Evolutionary conservation across 2,329 filamentous ascomycete genomes (phyloP), one percentile per base, ranked within the genome.

Genomic region (Fusarium citri): DNA sequence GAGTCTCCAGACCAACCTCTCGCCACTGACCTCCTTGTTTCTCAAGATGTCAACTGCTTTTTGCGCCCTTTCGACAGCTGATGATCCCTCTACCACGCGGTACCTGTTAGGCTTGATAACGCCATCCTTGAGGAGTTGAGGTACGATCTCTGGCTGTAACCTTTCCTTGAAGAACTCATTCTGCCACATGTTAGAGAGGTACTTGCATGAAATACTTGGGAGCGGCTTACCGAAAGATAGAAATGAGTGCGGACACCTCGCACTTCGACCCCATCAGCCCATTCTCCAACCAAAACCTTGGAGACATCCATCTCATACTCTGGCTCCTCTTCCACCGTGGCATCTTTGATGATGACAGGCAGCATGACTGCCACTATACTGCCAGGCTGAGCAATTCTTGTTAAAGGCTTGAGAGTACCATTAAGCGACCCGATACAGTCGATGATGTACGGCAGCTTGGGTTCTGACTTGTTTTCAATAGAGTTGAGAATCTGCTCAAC

Each of bases 281-380:
- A 90, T 34, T 80, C 69, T 1, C 72, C 80, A 2, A 63, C 43
- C 9, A 82, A 80, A 14, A 76, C 79, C 10, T 77, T 77, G n/a
- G 68, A 47, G 2, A 83, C 83, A 51, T 88, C 85, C 85, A 88
- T 87, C 37, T 81, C 80, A 58, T 88, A 90, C 65, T 84, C 80
- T 0, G 88, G 87, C 61, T 76, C 79, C 20, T 82, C 77, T 1
- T 78, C 79, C 7, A 83, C 80, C 0, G 79, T 83, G 0, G 87
- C 83, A 64, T 89, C 85, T 45, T 78, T 82, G 46, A 88, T 68
- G 59, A 91, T 87, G 18, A 90, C 83, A 0, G 89, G 89, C 8
- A 91, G 76, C 78, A 91, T 83, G 18, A 90, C 77, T 0, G 88
- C 89, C 0, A 91, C 86, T 25, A 78, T 86, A 6, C 81, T 78